These are phyloP conservation scores for Penicillium steckii DNA, from an alignment of 495 filamentous ascomycete species.

Conservation along the genomic window DNA sequence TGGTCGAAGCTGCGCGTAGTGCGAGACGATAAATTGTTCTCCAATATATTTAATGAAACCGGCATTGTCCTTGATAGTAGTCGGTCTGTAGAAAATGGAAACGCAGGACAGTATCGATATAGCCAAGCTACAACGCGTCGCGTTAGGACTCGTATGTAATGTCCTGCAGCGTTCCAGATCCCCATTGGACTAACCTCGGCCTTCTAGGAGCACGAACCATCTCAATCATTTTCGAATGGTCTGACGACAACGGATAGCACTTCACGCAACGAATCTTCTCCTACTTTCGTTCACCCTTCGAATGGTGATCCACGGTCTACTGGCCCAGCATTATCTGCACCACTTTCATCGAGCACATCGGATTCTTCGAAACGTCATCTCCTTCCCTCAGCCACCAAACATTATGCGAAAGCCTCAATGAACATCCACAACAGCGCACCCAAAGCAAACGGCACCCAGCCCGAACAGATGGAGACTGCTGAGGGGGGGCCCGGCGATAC, in stretches of 20 bases:
- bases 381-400: background rate
- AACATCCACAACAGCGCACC: slow-evolving; percentile 1
- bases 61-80: no score
- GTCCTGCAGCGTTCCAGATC: slow-evolving; percentile 28
- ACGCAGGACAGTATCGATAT: slow-evolving; percentile 52
- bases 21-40: background rate
- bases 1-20: no score
- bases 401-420: slow-evolving; percentile 21
- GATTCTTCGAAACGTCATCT: background rate
- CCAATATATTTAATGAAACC: background rate
- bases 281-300: background rate
- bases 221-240: slow-evolving; percentile 19
- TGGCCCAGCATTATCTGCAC: slow-evolving; percentile 1
- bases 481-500: slow-evolving; percentile 45
- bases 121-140: slow-evolving; percentile 47
- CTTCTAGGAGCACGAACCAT: slow-evolving; percentile 34
- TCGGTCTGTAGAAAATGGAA: slow-evolving; percentile 33
- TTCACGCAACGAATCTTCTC: background rate
- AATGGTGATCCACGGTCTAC: slow-evolving; percentile 7
- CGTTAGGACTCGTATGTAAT: slow-evolving; percentile 46
- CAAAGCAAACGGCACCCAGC: slow-evolving; percentile 1
- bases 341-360: slow-evolving; percentile 8
- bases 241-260: slow-evolving; percentile 10
- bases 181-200: slow-evolving; percentile 32
- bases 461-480: slow-evolving; percentile 33